Evolutionary conservation across 148 eudicot species (phyloP), one percentile per base, ranked within the genome.

Genomic region (Euryodendron excelsum): DNA sequence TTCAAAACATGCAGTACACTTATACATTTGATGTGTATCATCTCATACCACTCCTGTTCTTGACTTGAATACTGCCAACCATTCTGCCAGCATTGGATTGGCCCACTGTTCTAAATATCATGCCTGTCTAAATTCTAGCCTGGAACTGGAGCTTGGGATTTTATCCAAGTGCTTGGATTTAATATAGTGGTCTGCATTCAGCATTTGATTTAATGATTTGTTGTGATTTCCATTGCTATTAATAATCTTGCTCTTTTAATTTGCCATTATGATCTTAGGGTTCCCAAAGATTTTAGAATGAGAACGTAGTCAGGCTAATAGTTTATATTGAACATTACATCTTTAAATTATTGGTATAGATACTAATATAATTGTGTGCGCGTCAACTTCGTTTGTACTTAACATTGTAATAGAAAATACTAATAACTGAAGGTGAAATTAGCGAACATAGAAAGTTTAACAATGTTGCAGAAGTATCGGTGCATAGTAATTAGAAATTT

Each of bases 1-100:
- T 55, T 50, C 4, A 28, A 28, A 39, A 69, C 4, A 8, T 30
- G 48, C n/a, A 20, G 5, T n/a, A 21, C 30, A 48, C 62, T 69
- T 56, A 58, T 10, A 56, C 27, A 75, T 74, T 27, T 62, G 67
- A 75, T 78, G 53, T 60, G 41, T 61, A 50, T 65, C 44, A 61
- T 47, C 30, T 37, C 47, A 13, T 45, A 13, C 65, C 36, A 34
- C 14, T 64, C 31, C 47, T 62, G 48, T 47, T 30, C 50, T 52
- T 60, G 65, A 74, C 23, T 28, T 74, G 70, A 75, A 4, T 75
- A 18, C 76, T 58, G 45, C 80, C 68, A 59, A 66, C 56, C 28
- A 65, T 79, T 73, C 13, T 56, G 48, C 72, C 77, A 74, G 70
- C 77, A 55, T 59, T 65, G 52, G 4, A 31, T 76, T 59, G 63